Evolutionary conservation across 257 asterid species (phyloP).

Genomic region (Datura wrightii): DNA sequence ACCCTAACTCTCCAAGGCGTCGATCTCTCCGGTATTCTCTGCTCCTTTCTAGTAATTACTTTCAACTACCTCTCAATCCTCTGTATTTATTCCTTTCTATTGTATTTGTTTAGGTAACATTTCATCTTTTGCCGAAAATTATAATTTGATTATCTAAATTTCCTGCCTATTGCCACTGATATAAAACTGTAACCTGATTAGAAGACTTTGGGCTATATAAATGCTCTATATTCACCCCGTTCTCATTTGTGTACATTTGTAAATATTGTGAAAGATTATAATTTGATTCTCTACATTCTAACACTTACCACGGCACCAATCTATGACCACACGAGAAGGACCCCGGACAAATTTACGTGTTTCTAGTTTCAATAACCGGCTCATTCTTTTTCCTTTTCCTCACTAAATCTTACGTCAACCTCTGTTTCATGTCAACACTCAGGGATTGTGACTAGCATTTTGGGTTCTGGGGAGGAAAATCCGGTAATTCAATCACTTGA

Average conservation of each 20-base stretch:
- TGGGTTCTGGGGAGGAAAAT: constrained; percentile 59
- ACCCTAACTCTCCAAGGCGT: constrained; percentile 93
- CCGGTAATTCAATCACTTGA: constrained; percentile 76
- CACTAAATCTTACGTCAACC: constrained; percentile 15
- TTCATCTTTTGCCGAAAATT: background rate
- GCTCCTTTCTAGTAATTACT: background rate
- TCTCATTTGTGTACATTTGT: background rate
- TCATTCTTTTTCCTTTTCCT: background rate
- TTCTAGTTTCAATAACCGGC: background rate
- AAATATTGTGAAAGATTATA: background rate
- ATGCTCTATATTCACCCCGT: background rate
- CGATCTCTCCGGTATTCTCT: constrained; percentile 71
- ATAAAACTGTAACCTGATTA: background rate
- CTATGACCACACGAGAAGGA: too few relatives aligned
- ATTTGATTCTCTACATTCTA: background rate
- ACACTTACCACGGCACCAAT: too few relatives aligned
- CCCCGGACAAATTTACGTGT: background rate
- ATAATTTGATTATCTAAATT: background rate
- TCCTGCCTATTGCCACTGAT: too few relatives aligned
- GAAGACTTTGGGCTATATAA: background rate
- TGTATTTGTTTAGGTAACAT: background rate
- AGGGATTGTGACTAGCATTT: constrained; percentile 81
- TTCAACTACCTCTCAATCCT: background rate
- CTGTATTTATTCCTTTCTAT: background rate
- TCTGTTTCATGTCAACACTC: background rate